Conservation (phyloP, 164 flowering plant genomes). For the Tetrastigma voinierianum region DNA sequence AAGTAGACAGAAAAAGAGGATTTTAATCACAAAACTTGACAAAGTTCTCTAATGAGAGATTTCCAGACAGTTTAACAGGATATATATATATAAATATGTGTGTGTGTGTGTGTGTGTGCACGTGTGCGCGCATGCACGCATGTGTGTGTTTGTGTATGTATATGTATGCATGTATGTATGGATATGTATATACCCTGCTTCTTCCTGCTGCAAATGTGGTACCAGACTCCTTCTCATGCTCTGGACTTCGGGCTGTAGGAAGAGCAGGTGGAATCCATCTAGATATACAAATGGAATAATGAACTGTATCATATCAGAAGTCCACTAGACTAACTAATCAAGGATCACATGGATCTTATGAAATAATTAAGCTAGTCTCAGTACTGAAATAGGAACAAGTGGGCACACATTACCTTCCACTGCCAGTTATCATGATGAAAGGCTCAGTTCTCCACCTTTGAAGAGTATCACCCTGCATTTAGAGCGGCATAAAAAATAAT, state of each 20-base stretch:
- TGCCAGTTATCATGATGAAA: no score
- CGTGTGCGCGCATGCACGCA: no score
- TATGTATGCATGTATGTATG: no score
- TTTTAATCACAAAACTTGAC: no score
- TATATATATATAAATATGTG: no score
- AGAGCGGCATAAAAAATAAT: neutral
- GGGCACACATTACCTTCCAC: conserved; percentile 35
- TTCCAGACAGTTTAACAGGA: no score
- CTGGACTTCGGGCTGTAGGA: no score
- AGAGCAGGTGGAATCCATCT: conserved; percentile 23
- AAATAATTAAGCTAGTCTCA: neutral
- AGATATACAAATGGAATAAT: conserved; percentile 9
- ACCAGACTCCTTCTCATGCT: conserved; percentile 4
- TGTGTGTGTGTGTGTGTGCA: no score
- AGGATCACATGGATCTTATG: neutral
- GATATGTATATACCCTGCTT: conserved; percentile 65
- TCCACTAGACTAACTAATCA: neutral
- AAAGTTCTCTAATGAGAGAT: no score
- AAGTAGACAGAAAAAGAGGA: conserved; percentile 1
- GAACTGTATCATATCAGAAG: neutral
- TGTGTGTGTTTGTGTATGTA: no score
- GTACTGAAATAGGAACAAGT: neutral
- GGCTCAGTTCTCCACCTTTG: conserved; percentile 92
- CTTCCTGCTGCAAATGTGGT: conserved; percentile 94
- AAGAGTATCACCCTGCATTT: conserved; percentile 92